A percentile compares a stretch with the other conserved stretches of the same genome.
Evolutionary conservation across 768 basidiomycete genomes (phyloP).

Genomic region (Gymnopilus dilepis): DNA sequence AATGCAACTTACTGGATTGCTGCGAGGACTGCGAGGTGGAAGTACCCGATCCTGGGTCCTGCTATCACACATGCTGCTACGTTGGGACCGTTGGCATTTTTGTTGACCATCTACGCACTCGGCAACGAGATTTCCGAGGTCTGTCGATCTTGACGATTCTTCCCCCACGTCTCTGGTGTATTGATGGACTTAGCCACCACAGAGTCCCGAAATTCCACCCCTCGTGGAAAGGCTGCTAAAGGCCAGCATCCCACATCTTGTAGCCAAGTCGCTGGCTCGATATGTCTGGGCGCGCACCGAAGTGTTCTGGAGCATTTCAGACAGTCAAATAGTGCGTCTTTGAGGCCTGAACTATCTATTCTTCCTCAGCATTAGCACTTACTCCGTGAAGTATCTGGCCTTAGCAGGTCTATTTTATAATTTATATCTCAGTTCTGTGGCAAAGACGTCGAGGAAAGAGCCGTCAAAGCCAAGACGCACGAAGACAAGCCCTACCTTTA

Average conservation of each 20-base stretch:
- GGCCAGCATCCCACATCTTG: slow-evolving; percentile 32
- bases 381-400: slow-evolving; percentile 30
- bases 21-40: slow-evolving; percentile 58
- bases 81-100: slow-evolving; percentile 59
- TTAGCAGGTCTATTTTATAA: slow-evolving; percentile 38
- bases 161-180: too few species aligned
- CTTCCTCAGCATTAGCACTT: slow-evolving; percentile 8
- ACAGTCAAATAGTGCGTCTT: slow-evolving; percentile 46
- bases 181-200: neutral
- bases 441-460: slow-evolving; percentile 8
- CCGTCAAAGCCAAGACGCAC: slow-evolving; percentile 23
- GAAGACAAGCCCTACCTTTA: slow-evolving; percentile 14
- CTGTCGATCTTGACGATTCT: too few species aligned
- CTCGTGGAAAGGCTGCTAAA: slow-evolving; percentile 28
- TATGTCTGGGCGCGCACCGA: slow-evolving; percentile 34
- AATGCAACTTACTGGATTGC: slow-evolving; percentile 72
- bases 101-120: slow-evolving; percentile 49
- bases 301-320: slow-evolving; percentile 27
- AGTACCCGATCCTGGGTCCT: slow-evolving; percentile 61
- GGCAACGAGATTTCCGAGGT: slow-evolving; percentile 24
- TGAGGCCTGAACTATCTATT: neutral
- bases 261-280: slow-evolving; percentile 32
- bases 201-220: slow-evolving; percentile 15
- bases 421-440: slow-evolving; percentile 33
- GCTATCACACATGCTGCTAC: slow-evolving; percentile 60